phyloP scores from a whole-genome alignment of 805 yeast genomes.

The Wickerhamomyces bovis region DNA sequence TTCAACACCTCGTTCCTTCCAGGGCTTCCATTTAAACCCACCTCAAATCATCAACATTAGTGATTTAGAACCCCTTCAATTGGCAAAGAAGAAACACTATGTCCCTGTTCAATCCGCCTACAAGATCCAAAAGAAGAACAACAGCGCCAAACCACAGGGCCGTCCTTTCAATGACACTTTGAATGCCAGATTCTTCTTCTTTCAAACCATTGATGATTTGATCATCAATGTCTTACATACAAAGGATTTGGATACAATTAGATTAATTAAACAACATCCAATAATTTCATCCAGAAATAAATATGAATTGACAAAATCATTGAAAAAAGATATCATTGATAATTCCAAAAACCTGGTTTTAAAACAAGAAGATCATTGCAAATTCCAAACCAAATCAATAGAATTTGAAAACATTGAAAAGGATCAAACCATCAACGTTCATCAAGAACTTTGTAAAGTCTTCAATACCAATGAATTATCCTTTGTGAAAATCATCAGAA shows the following conservation, averaged over 20 bases:
- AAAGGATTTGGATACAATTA: slow-evolving; percentile 6
- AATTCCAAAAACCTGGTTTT: slow-evolving; percentile 16
- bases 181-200: slow-evolving; percentile 23
- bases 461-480: slow-evolving; percentile 21
- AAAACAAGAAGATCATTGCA: slow-evolving; percentile 6
- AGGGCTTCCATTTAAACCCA: not conserved
- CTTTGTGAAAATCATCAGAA: slow-evolving; percentile 34
- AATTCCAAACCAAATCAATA: slow-evolving; percentile 9
- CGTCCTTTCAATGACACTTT: slow-evolving; percentile 24
- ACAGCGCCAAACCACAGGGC: slow-evolving; percentile 18
- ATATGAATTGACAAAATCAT: not conserved
- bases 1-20: not conserved
- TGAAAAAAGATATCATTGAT: not conserved
- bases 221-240: slow-evolving; percentile 15
- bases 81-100: slow-evolving; percentile 25
- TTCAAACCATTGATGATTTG: slow-evolving; percentile 19
- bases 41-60: slow-evolving; percentile 20
- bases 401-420: slow-evolving; percentile 20
- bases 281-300: not conserved
- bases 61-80: slow-evolving; percentile 17
- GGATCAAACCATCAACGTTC: slow-evolving; percentile 17
- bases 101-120: slow-evolving; percentile 2
- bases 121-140: slow-evolving; percentile 8
- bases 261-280: slow-evolving; percentile 5
- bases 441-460: slow-evolving; percentile 14